Conservation (phyloP, 1,284 basidiomycete genomes). For the Moniliophthora roreri region DNA sequence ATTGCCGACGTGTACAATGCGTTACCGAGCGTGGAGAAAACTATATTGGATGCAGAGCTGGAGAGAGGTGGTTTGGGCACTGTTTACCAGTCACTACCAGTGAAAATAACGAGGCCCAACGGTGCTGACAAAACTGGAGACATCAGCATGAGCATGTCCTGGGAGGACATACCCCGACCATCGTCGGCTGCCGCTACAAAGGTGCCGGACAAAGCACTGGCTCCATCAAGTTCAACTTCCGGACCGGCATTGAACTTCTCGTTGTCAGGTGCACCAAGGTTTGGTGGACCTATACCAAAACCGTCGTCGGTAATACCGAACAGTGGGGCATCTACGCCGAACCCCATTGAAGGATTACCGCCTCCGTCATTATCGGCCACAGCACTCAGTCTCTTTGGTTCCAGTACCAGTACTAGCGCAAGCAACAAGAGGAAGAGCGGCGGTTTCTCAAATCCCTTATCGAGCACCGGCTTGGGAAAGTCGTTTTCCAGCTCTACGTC, state of each 20-base stretch:
- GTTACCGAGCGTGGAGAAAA: constrained; percentile 58
- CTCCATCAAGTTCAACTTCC: not conserved
- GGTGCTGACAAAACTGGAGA: constrained; percentile 26
- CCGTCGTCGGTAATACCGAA: not conserved
- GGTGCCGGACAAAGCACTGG: not conserved
- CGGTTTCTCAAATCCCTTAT: not conserved
- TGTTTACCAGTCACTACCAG: not conserved
- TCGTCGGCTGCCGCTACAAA: constrained; percentile 6
- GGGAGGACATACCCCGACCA: constrained; percentile 42
- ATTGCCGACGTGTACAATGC: constrained; percentile 64
- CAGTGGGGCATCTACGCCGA: not conserved
- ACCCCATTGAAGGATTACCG: not conserved
- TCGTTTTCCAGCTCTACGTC: not conserved
- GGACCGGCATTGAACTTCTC: constrained; percentile 1
- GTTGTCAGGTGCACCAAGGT: not conserved
- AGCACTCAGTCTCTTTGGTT: constrained; percentile 1
- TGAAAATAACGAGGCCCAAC: constrained; percentile 6
- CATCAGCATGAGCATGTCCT: constrained; percentile 48
- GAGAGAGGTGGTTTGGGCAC: constrained; percentile 23
- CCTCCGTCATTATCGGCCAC: not conserved
- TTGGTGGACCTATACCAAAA: not conserved
- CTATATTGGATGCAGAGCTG: constrained; percentile 51
- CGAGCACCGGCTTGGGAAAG: constrained; percentile 1
- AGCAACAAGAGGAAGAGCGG: not conserved
- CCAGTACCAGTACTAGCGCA: not conserved